Conservation (phyloP, 768 basidiomycete species). For the Daedaleopsis sinensis region DNA sequence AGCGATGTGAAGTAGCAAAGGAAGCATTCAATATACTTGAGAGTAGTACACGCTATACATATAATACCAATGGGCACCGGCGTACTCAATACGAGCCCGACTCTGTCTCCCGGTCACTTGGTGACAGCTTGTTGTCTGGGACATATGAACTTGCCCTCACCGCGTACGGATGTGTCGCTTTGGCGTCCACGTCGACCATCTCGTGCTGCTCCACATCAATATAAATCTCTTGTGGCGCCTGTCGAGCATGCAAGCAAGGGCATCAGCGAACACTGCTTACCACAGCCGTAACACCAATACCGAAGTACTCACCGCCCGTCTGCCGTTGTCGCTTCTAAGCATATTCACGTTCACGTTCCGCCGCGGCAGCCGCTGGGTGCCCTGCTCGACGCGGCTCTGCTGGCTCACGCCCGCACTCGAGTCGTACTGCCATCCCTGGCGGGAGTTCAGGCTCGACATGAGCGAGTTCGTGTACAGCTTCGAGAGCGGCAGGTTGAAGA, state of each 20-base stretch:
- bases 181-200: slow-evolving; percentile 29
- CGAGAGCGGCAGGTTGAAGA: slow-evolving; percentile 40
- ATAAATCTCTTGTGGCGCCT: slow-evolving; percentile 23
- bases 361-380: not conserved
- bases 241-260: not conserved
- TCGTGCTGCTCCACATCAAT: slow-evolving; percentile 39
- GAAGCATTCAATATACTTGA: too few relatives aligned
- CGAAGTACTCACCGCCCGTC: slow-evolving; percentile 4
- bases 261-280: not conserved
- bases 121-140: not conserved
- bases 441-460: slow-evolving; percentile 43
- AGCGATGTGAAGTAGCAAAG: too few relatives aligned
- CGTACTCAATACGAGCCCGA: not conserved
- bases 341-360: slow-evolving; percentile 3
- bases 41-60: not conserved
- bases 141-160: not conserved
- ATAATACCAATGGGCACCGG: not conserved
- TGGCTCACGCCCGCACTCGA: slow-evolving; percentile 8
- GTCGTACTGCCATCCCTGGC: slow-evolving; percentile 35
- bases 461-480: slow-evolving; percentile 43
- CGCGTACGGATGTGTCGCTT: not conserved
- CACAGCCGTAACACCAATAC: too few relatives aligned
- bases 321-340: slow-evolving; percentile 3
- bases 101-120: not conserved
- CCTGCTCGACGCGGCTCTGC: too few relatives aligned